Conservation (phyloP, 305 asterid genomes). For the Caryopteris hybrid region DNA sequence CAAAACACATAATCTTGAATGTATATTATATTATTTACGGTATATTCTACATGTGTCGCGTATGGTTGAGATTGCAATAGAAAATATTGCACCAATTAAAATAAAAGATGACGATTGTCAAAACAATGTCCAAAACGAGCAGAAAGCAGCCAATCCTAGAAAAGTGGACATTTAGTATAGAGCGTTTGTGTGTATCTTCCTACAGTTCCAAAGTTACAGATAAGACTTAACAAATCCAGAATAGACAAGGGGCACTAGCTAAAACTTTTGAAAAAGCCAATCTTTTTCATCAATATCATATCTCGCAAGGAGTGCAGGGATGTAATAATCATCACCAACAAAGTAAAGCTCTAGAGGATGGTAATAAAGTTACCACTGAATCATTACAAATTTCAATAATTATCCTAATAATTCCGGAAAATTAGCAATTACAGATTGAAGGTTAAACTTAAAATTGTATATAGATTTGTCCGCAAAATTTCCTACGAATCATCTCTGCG, state of each 20-base stretch:
- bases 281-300: slow-evolving; percentile 10
- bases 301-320: slow-evolving; percentile 16
- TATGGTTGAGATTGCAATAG: no score
- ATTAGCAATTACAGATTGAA: not conserved
- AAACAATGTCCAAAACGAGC: not conserved
- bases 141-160: not conserved
- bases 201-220: not conserved
- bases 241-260: not conserved
- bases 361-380: not conserved
- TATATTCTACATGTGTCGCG: no score
- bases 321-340: slow-evolving; percentile 14
- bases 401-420: not conserved
- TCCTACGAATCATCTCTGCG: not conserved
- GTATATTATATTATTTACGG: no score
- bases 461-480: no score
- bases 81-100: no score
- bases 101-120: no score
- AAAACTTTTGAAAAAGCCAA: slow-evolving; percentile 19
- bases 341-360: not conserved
- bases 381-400: slow-evolving; percentile 14
- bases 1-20: no score
- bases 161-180: not conserved
- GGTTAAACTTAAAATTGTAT: no score
- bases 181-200: not conserved
- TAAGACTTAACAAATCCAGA: not conserved